These are phyloP conservation scores for Backusella liffmaniae DNA, from an alignment of 192 early-diverging fungal species.

Conservation along the genomic window DNA sequence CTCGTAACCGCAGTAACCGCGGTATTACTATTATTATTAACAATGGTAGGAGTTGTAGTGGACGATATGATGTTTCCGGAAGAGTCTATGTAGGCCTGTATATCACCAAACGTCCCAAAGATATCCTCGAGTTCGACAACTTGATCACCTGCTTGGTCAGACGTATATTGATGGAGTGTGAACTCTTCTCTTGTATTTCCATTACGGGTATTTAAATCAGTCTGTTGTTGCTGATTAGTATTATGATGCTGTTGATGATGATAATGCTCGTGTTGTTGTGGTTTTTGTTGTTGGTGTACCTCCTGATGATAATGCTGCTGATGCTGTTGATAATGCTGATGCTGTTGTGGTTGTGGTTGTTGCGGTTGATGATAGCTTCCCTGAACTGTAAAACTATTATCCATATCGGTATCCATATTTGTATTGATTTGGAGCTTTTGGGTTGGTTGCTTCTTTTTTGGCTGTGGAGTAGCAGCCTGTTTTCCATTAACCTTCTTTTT, in stretches of 20 bases:
- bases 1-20: background rate
- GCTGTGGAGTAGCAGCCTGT: background rate
- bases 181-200: conserved; percentile 26
- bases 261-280: background rate
- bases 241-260: background rate
- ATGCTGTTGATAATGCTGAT: background rate
- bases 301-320: conserved; percentile 7
- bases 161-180: conserved; percentile 43
- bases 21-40: background rate
- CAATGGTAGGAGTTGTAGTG: background rate
- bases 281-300: background rate
- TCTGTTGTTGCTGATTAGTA: background rate
- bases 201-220: background rate
- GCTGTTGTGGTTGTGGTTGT: background rate
- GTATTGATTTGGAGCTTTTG: conserved; percentile 5
- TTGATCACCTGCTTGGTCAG: conserved; percentile 42
- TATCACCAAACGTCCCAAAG: conserved; percentile 26
- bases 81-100: conserved; percentile 28
- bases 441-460: background rate
- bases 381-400: conserved; percentile 7
- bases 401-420: conserved; percentile 3
- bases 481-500: background rate
- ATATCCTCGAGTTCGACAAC: conserved; percentile 37
- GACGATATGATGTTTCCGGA: conserved; percentile 6
- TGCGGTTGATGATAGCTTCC: conserved; percentile 2